Evolutionary conservation across 2,329 filamentous ascomycete genomes (phyloP).

Genomic region (Botryotinia convoluta): DNA sequence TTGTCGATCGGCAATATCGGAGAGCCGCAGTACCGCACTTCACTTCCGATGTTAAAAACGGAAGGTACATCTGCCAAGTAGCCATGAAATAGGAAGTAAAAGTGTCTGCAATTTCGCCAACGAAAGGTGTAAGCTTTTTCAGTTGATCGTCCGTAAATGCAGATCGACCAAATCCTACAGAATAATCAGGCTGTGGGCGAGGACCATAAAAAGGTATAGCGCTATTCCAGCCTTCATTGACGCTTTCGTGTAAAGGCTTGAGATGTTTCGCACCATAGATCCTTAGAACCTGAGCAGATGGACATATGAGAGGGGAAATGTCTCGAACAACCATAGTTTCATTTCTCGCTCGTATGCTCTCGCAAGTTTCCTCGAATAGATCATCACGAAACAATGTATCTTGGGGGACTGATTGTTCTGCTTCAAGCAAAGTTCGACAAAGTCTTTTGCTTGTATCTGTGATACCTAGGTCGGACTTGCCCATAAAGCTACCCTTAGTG

Average conservation of each 20-base stretch:
- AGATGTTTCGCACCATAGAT: slow-evolving; percentile 30
- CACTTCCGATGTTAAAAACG: slow-evolving; percentile 49
- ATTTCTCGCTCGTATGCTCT: not conserved
- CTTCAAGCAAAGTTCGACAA: slow-evolving; percentile 20
- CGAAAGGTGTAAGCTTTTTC: slow-evolving; percentile 41
- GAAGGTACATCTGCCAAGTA: slow-evolving; percentile 45
- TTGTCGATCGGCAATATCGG: slow-evolving; percentile 39
- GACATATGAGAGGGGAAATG: not conserved
- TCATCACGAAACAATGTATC: not conserved
- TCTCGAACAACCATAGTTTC: not conserved
- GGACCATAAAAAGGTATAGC: slow-evolving; percentile 40
- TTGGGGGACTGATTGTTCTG: not conserved
- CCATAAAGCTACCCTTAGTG: slow-evolving; percentile 43
- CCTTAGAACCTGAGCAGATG: not conserved
- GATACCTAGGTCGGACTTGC: slow-evolving; percentile 36
- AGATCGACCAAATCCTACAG: slow-evolving; percentile 42
- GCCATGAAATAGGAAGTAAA: too few species aligned
- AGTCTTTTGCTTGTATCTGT: slow-evolving; percentile 36
- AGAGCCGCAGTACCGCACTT: slow-evolving; percentile 44
- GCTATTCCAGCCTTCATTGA: slow-evolving; percentile 45
- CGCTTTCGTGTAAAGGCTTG: slow-evolving; percentile 40
- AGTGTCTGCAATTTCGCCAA: slow-evolving; percentile 43
- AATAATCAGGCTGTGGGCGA: slow-evolving; percentile 43
- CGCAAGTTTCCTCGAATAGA: not conserved
- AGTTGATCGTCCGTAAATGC: slow-evolving; percentile 46